Evolutionary conservation across 2,329 filamentous ascomycete genomes (phyloP).

Genomic region (Beauveria brongniartii): DNA sequence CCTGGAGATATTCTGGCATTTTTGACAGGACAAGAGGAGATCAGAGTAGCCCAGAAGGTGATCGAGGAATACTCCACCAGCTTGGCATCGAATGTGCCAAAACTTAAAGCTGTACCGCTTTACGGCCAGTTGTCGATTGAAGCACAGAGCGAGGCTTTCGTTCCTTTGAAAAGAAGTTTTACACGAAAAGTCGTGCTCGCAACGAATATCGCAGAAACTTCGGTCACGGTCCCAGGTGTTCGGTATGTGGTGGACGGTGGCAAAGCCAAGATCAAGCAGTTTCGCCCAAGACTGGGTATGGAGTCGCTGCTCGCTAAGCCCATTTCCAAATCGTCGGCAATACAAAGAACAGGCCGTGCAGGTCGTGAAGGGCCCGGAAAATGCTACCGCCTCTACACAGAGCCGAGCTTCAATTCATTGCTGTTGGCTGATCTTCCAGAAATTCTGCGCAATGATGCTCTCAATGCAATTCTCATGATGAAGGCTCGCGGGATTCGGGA

Average conservation of each 20-base stretch:
- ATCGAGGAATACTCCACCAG: slow-evolving; percentile 71
- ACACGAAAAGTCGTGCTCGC: slow-evolving; percentile 86
- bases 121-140: slow-evolving; percentile 85
- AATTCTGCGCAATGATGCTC: slow-evolving; percentile 82
- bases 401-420: slow-evolving; percentile 62
- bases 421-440: slow-evolving; percentile 74
- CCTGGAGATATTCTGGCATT: slow-evolving; percentile 93
- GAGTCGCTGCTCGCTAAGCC: slow-evolving; percentile 86
- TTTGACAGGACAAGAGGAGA: slow-evolving; percentile 85
- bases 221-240: slow-evolving; percentile 89
- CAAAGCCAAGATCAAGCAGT: slow-evolving; percentile 91
- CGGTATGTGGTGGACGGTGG: slow-evolving; percentile 87
- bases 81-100: slow-evolving; percentile 67
- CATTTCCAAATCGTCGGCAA: slow-evolving; percentile 87
- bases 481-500: slow-evolving; percentile 84
- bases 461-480: slow-evolving; percentile 82
- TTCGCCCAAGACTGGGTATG: slow-evolving; percentile 72
- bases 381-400: slow-evolving; percentile 83
- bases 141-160: slow-evolving; percentile 80
- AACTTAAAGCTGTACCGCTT: slow-evolving; percentile 64
- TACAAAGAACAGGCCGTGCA: slow-evolving; percentile 84
- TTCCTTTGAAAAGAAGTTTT: slow-evolving; percentile 58
- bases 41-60: slow-evolving; percentile 71
- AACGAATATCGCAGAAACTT: slow-evolving; percentile 98
- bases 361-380: slow-evolving; percentile 87